Base-by-base conservation (phyloP, 345 rosid genomes). In the Physaria fendleri region DNA sequence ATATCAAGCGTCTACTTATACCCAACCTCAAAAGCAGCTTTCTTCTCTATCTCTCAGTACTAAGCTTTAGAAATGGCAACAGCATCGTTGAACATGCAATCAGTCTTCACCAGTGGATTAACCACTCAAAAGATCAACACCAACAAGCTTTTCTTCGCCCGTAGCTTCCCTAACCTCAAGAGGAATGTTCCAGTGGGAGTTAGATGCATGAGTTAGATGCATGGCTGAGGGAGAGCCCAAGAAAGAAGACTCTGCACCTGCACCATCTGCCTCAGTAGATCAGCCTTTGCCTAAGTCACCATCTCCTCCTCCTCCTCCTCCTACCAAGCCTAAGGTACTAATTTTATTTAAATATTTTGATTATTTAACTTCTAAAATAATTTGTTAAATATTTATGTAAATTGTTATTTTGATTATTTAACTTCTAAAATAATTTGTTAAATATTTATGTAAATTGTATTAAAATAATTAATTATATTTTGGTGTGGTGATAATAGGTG, bases 131-230 rank as follows among this genome's bases (percentile, higher is more conserved):
- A 64, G 71, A 62, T 55, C 2, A 61, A 64, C 25, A 64, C 56
- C 39, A 63, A 6, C 59, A 68, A 58, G 28, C 66, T 60, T 27
- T 17, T 30, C 51, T 42, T 56, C 8, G 73, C 72, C 4, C 43
- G 57, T 23, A 44, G 39, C 14, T 23, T 55, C 18, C 58, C 74
- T 3, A 49, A 60, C 37, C 20, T 64, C 11, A 64, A 50, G 30
- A 80, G 75, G 55, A 66, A 34, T 42, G 69, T 14, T 3, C 40
- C 69, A 1, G 18, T 59, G 18, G 52, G 59, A 1, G 81, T 85
- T 17, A 64, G 72, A 20, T 82, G 82, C 76, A 71, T 50, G 78
- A 1, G 81, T 85, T 17, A 64, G 72, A 20, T 82, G 82, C 76
- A 71, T 50, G 78, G 59, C 81, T 3, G 64, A 74, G 72, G 58